phyloP scores from a whole-genome alignment of 2,329 filamentous ascomycete species.

The Hymenoscyphus albidus region DNA sequence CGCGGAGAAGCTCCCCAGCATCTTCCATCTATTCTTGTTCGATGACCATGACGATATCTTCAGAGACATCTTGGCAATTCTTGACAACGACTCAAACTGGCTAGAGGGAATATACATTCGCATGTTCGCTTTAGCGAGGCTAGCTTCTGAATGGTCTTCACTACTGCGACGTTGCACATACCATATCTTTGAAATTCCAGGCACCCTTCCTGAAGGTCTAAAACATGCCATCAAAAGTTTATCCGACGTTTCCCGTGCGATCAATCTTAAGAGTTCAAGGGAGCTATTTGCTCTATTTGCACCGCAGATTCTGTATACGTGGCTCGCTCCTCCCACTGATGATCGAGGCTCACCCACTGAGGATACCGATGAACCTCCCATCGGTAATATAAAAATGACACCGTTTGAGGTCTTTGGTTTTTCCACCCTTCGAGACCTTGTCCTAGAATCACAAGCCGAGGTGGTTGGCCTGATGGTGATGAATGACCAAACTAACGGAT shows the following conservation, averaged over 20 bases:
- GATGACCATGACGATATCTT: constrained; percentile 81
- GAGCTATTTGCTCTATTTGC: constrained; percentile 80
- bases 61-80: constrained; percentile 71
- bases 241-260: constrained; percentile 56
- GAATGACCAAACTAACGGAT: constrained; percentile 65
- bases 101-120: constrained; percentile 82
- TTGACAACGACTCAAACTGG: constrained; percentile 70
- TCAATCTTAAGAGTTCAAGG: constrained; percentile 62
- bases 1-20: constrained; percentile 61
- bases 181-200: constrained; percentile 88
- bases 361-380: constrained; percentile 38
- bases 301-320: constrained; percentile 86
- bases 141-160: constrained; percentile 83
- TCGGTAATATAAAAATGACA: constrained; percentile 57
- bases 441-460: constrained; percentile 71
- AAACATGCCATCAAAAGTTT: constrained; percentile 73
- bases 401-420: constrained; percentile 88
- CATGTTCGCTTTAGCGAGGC: constrained; percentile 67
- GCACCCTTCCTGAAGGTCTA: constrained; percentile 60
- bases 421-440: constrained; percentile 59
- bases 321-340: constrained; percentile 50
- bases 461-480: constrained; percentile 77
- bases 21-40: constrained; percentile 81
- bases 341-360: constrained; percentile 37
- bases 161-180: constrained; percentile 84